A percentile compares a stretch with the other conserved stretches of the same genome.
Conservation (phyloP, 352 stramenopile species). For the Globisporangium viniferum region DNA sequence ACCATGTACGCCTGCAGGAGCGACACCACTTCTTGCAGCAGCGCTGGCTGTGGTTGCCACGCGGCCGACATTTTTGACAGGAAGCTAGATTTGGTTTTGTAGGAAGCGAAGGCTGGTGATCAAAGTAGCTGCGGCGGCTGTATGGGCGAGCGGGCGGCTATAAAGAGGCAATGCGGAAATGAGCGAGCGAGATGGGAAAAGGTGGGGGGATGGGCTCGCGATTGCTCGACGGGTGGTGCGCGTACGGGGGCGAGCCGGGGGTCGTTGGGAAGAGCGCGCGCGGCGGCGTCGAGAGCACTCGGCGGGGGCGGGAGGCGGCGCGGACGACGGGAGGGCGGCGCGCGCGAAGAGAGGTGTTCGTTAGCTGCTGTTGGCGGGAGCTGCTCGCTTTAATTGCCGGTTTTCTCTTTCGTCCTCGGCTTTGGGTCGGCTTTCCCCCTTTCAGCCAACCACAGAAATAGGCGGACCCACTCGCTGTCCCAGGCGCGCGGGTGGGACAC, state of each 20-base stretch:
- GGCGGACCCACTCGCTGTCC: neutral
- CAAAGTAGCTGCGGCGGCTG: neutral
- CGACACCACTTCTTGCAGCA: conserved; percentile 74
- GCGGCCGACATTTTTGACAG: conserved; percentile 29
- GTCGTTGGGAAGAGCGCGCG: neutral
- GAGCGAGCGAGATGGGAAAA: neutral
- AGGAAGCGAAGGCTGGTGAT: neutral
- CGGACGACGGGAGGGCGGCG: neutral
- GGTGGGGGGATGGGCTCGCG: neutral
- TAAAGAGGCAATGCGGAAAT: neutral
- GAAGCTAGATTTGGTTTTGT: neutral
- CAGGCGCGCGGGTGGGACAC: neutral
- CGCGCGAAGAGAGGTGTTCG: conserved; percentile 5
- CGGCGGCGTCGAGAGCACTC: neutral
- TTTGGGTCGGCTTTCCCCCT: neutral
- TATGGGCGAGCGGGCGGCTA: neutral
- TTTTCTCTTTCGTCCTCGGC: conserved; percentile 10
- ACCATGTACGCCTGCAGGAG: conserved; percentile 81
- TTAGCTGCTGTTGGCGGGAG: neutral
- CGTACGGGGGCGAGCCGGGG: conserved; percentile 1
- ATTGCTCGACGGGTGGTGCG: neutral
- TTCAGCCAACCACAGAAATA: conserved; percentile 18
- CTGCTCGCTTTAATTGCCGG: conserved; percentile 9
- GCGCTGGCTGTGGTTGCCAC: conserved; percentile 75
- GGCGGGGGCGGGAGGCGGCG: neutral